Base-by-base conservation (phyloP, 306 rosid species). In the Cercis canadensis region DNA sequence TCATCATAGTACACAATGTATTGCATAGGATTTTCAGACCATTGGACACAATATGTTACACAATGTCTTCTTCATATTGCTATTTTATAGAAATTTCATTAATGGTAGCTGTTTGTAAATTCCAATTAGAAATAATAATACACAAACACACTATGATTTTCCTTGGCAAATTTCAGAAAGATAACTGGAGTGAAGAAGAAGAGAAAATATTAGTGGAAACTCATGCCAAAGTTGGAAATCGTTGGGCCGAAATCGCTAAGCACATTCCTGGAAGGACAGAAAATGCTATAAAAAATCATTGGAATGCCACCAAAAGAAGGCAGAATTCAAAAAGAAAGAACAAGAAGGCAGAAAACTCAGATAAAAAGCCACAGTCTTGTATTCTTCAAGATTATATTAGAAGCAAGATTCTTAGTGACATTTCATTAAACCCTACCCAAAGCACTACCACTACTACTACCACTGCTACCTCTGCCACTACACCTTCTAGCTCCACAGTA, bases 301-400 rank as follows among this genome's bases (percentile, higher is more conserved):
- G 98, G 98, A 93, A 93, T 61, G 97, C 97, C 29, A 93, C 96
- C 0, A 93, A 87, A 21, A 84, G 97, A 52, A 88, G 94, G 72
- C 98, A 88, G 65, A 90, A 87, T 50, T 90, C 95, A 36, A 83
- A 68, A 75, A 88, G 94, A 73, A 93, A 88, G 77, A 84, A 80
- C 78, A 90, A 82, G 62, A 87, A 68, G 44, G 41, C 90, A 44
- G 58, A 24, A 6, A 15, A 7, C 18, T 58, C 80, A 45, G 83
- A 82, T 9, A 79, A 81, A 19, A 84, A 84, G 52, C 88, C 87
- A 49, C 88, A 83, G 5, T 65, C 97, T 17, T 77, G 92, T 11
- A 65, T 93, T 0, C 97, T 90, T 65, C 92, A 88, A 53, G 87
- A 93, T 67, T 93, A 93, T 61, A 93, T 93, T 59, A 76, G 60